Evolutionary conservation across 1,284 basidiomycete genomes (phyloP), one percentile per base, ranked within the genome.

Genomic region (Sporisorium reilianum): DNA sequence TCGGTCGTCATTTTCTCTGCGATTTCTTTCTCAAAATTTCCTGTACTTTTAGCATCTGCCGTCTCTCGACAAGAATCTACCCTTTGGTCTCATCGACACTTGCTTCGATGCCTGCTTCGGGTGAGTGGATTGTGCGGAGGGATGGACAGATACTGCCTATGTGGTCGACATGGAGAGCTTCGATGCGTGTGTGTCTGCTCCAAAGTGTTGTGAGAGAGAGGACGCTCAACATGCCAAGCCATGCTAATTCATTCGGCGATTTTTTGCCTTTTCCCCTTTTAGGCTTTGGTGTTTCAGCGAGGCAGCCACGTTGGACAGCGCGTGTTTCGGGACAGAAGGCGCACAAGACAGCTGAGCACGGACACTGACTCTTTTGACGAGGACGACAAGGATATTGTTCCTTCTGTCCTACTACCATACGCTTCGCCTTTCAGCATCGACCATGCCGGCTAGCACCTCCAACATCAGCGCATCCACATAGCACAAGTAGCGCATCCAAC

Each of bases 11-110:
- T 46, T n/a, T 49, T 41, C 46, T 34, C 30, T 44, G 46, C 22
- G 20, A 22, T 20, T 42, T 48, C 38, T 41, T 20, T 41, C 38
- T n/a, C 36, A 16, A 58, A 41, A 26, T 7, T 44, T 28, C 25
- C 12, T 56, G 48, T 55, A 61, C 64, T 56, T 52, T 53, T 55
- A 61, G 64, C 51, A 48, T 34, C 10, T 56, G 11, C 26, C 11
- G 14, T 36, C 18, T 48, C n/a, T 20, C 9, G 46, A 48, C 46
- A 48, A 30, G 6, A 28, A 46, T 9, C 25, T 16, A 28, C 7
- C 26, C 16, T 28, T 45, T n/a, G 45, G 28, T 18, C 0, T n/a
- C 28, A 18, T 18, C 11, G 2, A n/a, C 28, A 26, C 23, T 45
- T 26, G 25, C 23, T 8, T 26, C 12, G 5, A 25, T 26, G 25